Base-by-base conservation (phyloP, 495 filamentous ascomycete genomes). In the Podospora didyma region DNA sequence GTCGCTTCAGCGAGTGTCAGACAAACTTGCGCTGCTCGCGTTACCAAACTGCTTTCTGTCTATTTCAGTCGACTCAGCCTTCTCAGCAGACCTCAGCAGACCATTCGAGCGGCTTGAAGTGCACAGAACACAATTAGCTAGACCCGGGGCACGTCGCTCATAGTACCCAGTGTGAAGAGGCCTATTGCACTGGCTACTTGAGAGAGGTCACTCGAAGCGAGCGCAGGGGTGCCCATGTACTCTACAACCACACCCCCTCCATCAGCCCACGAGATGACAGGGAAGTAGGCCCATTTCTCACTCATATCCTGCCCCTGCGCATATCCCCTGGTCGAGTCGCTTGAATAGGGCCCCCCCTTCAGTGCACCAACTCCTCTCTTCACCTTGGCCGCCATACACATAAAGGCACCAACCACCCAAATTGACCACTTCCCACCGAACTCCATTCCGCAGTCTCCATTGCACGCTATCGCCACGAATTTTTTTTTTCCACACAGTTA, bases 401-500 rank as follows among this genome's bases (percentile, higher is more conserved):
- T 42, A 42, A 42, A 42, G 39, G 14, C 42, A 37, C 51, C 51
- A 51, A 51, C 39, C 39, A 51, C 22, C 17, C 52, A 21, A 47
- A 54, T 45, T 21, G 14, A 34, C 22, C 37, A n/a, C n/a, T 42
- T 42, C n/a, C 39, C 20, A 53, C 51, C 20, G n/a, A 39, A 47
- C 44, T 17, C 10, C 53, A 35, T 46, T 28, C 35, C 35, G 31
- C 48, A 14, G 21, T 58, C 34, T 53, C 53, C 46, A 62, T 49
- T 54, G 54, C 58, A 53, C 54, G 60, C 53, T 48, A 60, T 51
- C 58, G 54, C 54, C 51, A 62, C 61, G 57, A 53, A 52, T 57
- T 57, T 54, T 53, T 53, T 59, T 62, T n/a, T n/a, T n/a, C n/a
- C n/a, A n/a, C n/a, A 26, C 52, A 35, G 58, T 62, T 61, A 54